Evolutionary conservation across 805 yeast genomes (phyloP), one percentile per base, ranked within the genome.

Genomic region (Saturnispora serradocipensis): DNA sequence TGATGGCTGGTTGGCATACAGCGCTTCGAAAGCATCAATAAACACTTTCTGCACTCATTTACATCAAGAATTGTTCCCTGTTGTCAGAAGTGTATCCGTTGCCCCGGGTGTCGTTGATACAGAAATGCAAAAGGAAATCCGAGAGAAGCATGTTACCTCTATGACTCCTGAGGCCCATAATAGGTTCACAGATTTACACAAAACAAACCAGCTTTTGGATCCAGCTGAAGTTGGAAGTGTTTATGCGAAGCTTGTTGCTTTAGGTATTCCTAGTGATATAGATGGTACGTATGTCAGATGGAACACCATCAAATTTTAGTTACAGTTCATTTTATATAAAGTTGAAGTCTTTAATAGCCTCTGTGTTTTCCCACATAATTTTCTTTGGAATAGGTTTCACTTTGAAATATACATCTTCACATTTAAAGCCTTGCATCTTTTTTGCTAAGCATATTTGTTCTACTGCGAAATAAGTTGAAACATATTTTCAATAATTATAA

Each of bases 81-180:
- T 43, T 2, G 68, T 88, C n/a, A 66, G 69, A 35, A 72, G 84
- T 3, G 69, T 89, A 10, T 73, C 97, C 0, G 75, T 93, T 24
- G 97, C 96, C 0, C 98, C 98, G 0, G 98, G 99, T 4, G 95
- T 88, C 1, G 97, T 93, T 2, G 88, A 88, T 63, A 91, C 99
- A 1, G 72, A 72, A 20, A 91, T 93, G 98, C 98, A 93, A 69
- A 64, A 57, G 7, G 83, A 80, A 50, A 89, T 91, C 52, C 79
- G 98, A 59, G 84, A 79, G 16, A 73, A 67, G 43, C 80, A 78
- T 56, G 80, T 82, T 2, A 56, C 60, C 4, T 70, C 71, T 27
- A 90, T 90, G 97, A 71, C 75, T 0, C 68, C 72, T 0, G 80
- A 76, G 18, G 76, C 80, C 4, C 73, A 80, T 56, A 68, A 79